Conservation (phyloP, 2,329 filamentous ascomycete genomes). For the Fusarium abutilonis region DNA sequence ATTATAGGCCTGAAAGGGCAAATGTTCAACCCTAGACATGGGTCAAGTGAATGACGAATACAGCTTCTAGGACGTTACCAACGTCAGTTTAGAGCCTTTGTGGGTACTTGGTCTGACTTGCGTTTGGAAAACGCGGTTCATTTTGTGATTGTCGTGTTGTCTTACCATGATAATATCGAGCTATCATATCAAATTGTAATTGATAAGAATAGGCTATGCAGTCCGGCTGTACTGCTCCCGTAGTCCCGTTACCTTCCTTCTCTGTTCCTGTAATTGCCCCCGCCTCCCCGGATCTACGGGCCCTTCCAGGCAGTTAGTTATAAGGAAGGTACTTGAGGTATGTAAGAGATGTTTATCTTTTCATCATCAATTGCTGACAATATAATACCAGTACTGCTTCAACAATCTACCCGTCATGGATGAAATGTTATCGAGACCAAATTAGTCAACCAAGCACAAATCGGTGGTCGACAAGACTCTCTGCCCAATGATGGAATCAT, state of each 20-base stretch:
- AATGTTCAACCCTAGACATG: neutral
- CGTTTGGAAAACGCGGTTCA: neutral
- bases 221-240: slow-evolving; percentile 14
- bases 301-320: neutral
- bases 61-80: neutral
- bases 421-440: neutral
- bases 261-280: neutral
- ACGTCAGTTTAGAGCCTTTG: neutral
- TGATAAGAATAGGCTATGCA: neutral
- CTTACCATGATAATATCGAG: neutral
- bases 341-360: neutral
- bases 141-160: slow-evolving; percentile 15
- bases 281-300: slow-evolving; percentile 22
- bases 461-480: neutral
- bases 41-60: neutral
- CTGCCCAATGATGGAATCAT: slow-evolving; percentile 23
- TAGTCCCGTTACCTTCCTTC: neutral
- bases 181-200: neutral
- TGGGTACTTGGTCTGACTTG: slow-evolving; percentile 6
- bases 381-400: neutral
- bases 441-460: neutral
- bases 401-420: neutral
- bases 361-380: neutral
- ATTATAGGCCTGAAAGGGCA: no score
- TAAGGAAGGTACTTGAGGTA: no score